phyloP scores from a whole-genome alignment of 2,329 filamentous ascomycete genomes.

The Aspergillus novofumigatus region DNA sequence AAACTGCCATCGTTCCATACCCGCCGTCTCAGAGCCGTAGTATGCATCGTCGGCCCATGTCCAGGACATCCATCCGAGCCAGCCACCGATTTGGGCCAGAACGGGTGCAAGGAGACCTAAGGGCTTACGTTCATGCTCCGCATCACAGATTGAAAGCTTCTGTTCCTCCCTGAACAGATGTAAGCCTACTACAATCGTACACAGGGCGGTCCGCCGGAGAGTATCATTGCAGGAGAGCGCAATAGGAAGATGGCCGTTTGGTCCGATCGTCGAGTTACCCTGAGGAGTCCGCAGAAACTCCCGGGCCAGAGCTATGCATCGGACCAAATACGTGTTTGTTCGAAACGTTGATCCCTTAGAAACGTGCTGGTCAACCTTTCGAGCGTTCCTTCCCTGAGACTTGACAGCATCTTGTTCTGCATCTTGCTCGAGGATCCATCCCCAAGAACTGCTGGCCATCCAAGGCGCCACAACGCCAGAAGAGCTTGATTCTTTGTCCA shows the following conservation, averaged over 20 bases:
- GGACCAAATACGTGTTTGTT: conserved; percentile 41
- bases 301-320: conserved; percentile 55
- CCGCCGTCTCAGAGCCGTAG: conserved; percentile 59
- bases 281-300: conserved; percentile 60
- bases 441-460: conserved; percentile 63
- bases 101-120: conserved; percentile 62
- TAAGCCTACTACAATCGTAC: conserved; percentile 67
- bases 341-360: conserved; percentile 26
- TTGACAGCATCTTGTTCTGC: conserved; percentile 25
- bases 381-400: conserved; percentile 14
- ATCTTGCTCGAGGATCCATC: conserved; percentile 64
- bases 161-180: conserved; percentile 87
- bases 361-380: conserved; percentile 19
- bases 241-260: conserved; percentile 63
- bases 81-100: conserved; percentile 73
- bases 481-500: conserved; percentile 42
- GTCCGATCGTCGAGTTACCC: conserved; percentile 54
- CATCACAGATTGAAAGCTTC: conserved; percentile 65
- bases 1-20: conserved; percentile 52
- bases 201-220: conserved; percentile 59
- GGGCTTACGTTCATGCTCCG: conserved; percentile 45
- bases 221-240: conserved; percentile 50
- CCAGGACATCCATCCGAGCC: conserved; percentile 73
- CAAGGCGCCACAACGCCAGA: conserved; percentile 39
- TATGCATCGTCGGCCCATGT: conserved; percentile 48